Evolutionary conservation across 345 rosid species (phyloP).

Genomic region (Gossypium stocksii): DNA sequence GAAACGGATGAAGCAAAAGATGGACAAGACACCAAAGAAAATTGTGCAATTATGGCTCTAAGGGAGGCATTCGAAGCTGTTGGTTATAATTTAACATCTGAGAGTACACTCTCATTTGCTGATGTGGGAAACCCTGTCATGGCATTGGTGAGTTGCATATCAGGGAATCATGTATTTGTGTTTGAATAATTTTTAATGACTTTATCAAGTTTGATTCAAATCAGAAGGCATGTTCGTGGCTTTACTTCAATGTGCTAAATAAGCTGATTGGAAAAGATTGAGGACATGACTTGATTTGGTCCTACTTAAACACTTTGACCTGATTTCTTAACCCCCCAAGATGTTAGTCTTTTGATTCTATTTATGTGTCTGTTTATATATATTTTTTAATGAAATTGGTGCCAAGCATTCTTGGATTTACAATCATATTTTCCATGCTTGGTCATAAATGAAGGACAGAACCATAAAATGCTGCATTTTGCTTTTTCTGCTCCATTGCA

Average conservation of each 20-base stretch:
- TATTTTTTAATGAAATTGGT: neutral
- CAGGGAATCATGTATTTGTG: neutral
- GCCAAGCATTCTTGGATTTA: neutral
- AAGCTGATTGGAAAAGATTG: no score
- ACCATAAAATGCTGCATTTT: neutral
- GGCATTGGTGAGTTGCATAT: conserved; percentile 75
- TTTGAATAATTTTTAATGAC: neutral
- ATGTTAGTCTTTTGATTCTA: neutral
- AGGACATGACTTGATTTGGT: no score
- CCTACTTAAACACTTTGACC: neutral
- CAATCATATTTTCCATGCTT: neutral
- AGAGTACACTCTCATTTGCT: conserved; percentile 66
- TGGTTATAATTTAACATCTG: conserved; percentile 64
- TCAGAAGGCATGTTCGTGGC: no score
- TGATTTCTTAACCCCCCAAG: neutral
- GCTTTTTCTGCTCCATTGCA: neutral
- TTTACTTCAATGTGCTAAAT: no score
- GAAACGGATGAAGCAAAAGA: conserved; percentile 35
- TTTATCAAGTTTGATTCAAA: neutral
- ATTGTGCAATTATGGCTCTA: conserved; percentile 66
- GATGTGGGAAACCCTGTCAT: conserved; percentile 95
- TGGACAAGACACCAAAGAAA: conserved; percentile 37
- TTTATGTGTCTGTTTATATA: neutral
- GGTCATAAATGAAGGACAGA: neutral
- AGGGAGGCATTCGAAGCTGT: conserved; percentile 83